phyloP scores from a whole-genome alignment of 1,284 basidiomycete species.

The Meira miltonrushii region DNA sequence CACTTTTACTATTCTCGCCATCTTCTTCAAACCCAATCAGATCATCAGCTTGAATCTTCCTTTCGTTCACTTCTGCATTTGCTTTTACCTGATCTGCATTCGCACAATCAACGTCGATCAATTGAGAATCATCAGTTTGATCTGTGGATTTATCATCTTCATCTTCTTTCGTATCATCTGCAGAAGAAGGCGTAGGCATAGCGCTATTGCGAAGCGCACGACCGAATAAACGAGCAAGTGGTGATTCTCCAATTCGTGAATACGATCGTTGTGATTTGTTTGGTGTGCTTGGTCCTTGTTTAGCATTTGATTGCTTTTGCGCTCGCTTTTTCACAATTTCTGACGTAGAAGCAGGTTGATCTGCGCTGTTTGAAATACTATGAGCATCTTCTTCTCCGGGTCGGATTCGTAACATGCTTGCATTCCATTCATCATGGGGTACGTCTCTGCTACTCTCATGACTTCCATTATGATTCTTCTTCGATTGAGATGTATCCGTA shows the following conservation, averaged over 20 bases:
- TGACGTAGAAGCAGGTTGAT: not conserved
- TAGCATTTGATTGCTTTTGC: not conserved
- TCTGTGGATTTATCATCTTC: not conserved
- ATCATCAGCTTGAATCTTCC: not conserved
- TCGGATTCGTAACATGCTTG: conserved; percentile 3
- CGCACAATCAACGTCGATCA: not conserved
- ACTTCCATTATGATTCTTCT: no score
- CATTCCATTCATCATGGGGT: not conserved
- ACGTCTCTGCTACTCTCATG: no score
- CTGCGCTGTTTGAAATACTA: no score
- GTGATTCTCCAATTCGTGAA: not conserved
- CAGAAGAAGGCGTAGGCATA: not conserved
- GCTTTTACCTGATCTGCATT: not conserved
- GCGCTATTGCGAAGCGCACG: not conserved
- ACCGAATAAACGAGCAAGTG: not conserved
- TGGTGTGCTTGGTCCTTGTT: not conserved
- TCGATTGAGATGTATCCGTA: not conserved
- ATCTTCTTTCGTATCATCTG: not conserved
- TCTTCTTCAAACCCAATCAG: not conserved
- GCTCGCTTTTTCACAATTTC: not conserved
- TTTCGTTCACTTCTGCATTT: not conserved
- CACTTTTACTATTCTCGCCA: not conserved
- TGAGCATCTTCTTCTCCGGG: not conserved
- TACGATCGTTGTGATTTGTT: not conserved
- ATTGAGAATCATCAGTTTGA: not conserved